These are phyloP conservation scores for Fusarium sp. DNA, from an alignment of 2,329 filamentous ascomycete species.

Conservation along the genomic window DNA sequence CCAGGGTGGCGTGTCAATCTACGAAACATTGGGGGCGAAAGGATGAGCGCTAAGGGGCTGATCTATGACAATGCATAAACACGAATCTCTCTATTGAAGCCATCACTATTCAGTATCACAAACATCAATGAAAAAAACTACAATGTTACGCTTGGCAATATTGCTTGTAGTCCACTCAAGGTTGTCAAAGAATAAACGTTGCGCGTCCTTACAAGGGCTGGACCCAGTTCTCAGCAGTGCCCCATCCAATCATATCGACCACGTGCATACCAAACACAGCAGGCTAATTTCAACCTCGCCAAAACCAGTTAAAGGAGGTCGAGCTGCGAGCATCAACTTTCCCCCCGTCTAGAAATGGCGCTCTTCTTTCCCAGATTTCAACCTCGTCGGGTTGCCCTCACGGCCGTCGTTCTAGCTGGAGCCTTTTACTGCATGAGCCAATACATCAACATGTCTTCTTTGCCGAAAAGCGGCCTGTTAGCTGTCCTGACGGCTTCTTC, in stretches of 20 bases:
- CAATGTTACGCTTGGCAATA: background rate
- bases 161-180: background rate
- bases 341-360: conserved; percentile 10
- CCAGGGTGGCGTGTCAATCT: conserved; percentile 1
- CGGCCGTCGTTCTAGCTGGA: conserved; percentile 8
- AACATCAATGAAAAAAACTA: background rate
- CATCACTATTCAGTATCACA: background rate
- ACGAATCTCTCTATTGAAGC: background rate
- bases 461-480: conserved; percentile 20
- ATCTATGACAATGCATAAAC: background rate
- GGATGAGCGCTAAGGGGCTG: background rate
- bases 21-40: background rate
- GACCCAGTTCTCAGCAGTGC: background rate
- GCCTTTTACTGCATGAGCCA: conserved; percentile 16
- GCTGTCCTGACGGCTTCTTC: conserved; percentile 29
- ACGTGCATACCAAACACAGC: conserved; percentile 35
- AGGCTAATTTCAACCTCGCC: conserved; percentile 19
- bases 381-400: conserved; percentile 10
- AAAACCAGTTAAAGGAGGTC: background rate
- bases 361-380: conserved; percentile 21
- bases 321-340: background rate
- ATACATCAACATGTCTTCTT: conserved; percentile 30
- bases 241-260: conserved; percentile 26
- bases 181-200: background rate
- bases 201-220: background rate